Conservation (phyloP, 2,329 filamentous ascomycete species). For the Fusarium illudens region DNA sequence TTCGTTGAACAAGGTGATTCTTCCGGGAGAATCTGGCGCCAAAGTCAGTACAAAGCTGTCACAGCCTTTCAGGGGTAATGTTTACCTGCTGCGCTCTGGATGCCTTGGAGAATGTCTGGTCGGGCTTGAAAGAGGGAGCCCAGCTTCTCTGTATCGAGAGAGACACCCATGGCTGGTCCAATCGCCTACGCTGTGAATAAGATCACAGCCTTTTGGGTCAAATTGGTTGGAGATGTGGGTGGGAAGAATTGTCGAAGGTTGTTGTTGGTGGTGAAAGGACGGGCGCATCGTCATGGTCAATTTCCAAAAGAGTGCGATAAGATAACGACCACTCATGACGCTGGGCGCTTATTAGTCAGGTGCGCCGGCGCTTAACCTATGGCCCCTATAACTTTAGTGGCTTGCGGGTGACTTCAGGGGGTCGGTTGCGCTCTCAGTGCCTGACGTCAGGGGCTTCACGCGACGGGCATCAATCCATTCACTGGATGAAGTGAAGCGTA, state of each 20-base stretch:
- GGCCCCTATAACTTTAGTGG: slow-evolving; percentile 13
- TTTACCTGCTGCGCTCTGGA: slow-evolving; percentile 63
- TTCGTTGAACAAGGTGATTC: slow-evolving; percentile 64
- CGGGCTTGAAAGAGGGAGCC: slow-evolving; percentile 62
- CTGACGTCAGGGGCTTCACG: slow-evolving; percentile 34
- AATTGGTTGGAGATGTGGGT: slow-evolving; percentile 14
- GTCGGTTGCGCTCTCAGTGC: slow-evolving; percentile 12
- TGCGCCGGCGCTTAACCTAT: slow-evolving; percentile 1
- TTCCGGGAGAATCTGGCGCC: slow-evolving; percentile 58
- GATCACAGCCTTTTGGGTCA: slow-evolving; percentile 27
- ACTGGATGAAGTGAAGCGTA: background rate
- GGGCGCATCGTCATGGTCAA: slow-evolving; percentile 38
- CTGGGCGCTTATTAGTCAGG: slow-evolving; percentile 38
- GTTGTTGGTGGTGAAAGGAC: slow-evolving; percentile 20
- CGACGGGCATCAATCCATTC: slow-evolving; percentile 15
- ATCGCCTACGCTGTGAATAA: slow-evolving; percentile 4
- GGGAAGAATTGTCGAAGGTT: slow-evolving; percentile 21
- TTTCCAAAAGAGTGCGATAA: slow-evolving; percentile 34
- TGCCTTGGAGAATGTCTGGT: slow-evolving; percentile 64
- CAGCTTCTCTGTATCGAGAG: slow-evolving; percentile 61
- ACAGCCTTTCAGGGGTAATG: slow-evolving; percentile 29
- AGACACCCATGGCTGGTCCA: slow-evolving; percentile 50
- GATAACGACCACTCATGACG: slow-evolving; percentile 34
- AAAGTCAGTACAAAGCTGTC: slow-evolving; percentile 13
- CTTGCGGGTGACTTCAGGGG: slow-evolving; percentile 25